phyloP scores from a whole-genome alignment of 2,329 filamentous ascomycete genomes.

The Alternaria brassicae region DNA sequence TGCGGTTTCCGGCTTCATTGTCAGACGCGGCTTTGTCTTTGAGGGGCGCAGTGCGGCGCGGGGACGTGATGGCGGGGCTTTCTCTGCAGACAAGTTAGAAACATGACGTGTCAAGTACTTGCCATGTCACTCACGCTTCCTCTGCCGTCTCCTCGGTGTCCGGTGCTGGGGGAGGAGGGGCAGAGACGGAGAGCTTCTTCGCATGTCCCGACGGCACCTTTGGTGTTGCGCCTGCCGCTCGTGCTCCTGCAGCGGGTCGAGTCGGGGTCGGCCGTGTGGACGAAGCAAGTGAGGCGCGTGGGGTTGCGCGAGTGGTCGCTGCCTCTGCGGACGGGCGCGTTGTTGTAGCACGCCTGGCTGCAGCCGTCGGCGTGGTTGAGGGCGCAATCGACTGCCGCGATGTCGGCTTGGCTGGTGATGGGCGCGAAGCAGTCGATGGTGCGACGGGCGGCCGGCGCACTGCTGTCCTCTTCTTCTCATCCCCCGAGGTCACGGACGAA shows the following conservation, averaged over 20 bases:
- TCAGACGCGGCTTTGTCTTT: constrained; percentile 48
- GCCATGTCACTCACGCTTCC: constrained; percentile 10
- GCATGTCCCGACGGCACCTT: constrained; percentile 34
- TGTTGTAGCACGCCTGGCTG: constrained; percentile 40
- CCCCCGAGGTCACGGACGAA: constrained; percentile 45
- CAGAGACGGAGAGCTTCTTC: constrained; percentile 39
- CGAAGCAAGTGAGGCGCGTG: constrained; percentile 40
- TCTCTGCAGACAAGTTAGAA: constrained; percentile 17
- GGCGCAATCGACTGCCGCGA: constrained; percentile 26
- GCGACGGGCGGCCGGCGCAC: constrained; percentile 36
- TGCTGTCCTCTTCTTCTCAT: constrained; percentile 46
- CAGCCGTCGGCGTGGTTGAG: constrained; percentile 24
- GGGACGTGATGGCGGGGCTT: constrained; percentile 32
- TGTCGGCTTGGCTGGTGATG: not conserved
- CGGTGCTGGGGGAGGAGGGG: constrained; percentile 19
- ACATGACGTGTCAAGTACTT: not conserved
- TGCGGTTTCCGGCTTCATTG: constrained; percentile 43
- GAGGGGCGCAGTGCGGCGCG: constrained; percentile 31
- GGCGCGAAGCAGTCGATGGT: constrained; percentile 23
- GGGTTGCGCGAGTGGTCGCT: constrained; percentile 32
- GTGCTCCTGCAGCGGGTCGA: constrained; percentile 32
- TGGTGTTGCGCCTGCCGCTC: constrained; percentile 28
- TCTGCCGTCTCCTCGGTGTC: constrained; percentile 13
- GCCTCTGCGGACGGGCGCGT: constrained; percentile 36
- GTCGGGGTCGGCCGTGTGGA: constrained; percentile 32